Evolutionary conservation across 1,284 basidiomycete genomes (phyloP).

Genomic region (Ceratobasidium sp.): DNA sequence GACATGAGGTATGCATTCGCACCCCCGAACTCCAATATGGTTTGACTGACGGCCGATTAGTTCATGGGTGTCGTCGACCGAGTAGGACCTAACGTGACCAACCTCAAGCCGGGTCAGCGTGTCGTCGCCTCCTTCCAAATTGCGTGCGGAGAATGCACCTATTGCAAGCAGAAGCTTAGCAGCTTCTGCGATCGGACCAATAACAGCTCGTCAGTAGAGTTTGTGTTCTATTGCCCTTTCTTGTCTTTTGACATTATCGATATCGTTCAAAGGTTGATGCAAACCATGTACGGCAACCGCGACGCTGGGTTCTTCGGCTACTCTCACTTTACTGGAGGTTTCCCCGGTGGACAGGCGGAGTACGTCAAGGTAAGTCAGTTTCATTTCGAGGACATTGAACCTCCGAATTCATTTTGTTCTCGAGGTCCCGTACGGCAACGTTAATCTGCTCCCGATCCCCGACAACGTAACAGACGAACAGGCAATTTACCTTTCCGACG

Average conservation of each 20-base stretch:
- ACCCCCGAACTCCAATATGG: background rate
- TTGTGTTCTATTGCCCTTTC: background rate
- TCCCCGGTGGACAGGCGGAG: constrained; percentile 79
- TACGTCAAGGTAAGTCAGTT: constrained; percentile 60
- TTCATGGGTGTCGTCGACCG: constrained; percentile 79
- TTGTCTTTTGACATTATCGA: background rate
- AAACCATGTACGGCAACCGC: constrained; percentile 76
- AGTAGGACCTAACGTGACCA: constrained; percentile 73
- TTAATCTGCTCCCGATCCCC: constrained; percentile 79
- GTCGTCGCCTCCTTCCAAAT: constrained; percentile 85
- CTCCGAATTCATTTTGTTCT: constrained; percentile 52
- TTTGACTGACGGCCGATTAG: constrained; percentile 54
- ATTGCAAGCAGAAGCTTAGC: constrained; percentile 78
- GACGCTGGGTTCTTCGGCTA: constrained; percentile 83
- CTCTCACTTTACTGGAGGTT: constrained; percentile 80
- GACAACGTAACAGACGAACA: constrained; percentile 61
- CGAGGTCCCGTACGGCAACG: constrained; percentile 76
- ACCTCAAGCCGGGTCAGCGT: constrained; percentile 72
- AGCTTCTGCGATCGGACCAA: constrained; percentile 82
- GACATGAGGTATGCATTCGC: constrained; percentile 69
- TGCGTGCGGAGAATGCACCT: constrained; percentile 80
- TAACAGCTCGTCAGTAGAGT: constrained; percentile 66
- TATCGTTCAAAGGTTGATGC: constrained; percentile 64
- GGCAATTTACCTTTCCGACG: constrained; percentile 76
- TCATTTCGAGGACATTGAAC: background rate